A percentile compares a stretch with the other conserved stretches of the same genome.
Conservation (phyloP, 2,329 filamentous ascomycete species). For the Periconia sp. region DNA sequence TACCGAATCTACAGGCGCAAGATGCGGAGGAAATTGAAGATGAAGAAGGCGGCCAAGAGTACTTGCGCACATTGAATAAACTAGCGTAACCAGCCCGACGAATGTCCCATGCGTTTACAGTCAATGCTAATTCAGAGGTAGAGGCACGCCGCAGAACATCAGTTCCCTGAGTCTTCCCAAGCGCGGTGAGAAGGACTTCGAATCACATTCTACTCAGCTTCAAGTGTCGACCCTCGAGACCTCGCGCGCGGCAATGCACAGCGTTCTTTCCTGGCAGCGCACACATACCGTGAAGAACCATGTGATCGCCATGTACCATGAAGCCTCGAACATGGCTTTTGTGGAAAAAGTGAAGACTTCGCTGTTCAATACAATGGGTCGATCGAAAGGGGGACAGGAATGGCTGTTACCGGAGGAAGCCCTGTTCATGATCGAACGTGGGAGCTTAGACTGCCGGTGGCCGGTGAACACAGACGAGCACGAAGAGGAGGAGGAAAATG, state of each 20-base stretch:
- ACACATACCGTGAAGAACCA: conserved; percentile 69
- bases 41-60: conserved; percentile 84
- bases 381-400: conserved; percentile 53
- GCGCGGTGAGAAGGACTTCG: conserved; percentile 96
- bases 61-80: conserved; percentile 65
- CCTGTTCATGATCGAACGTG: conserved; percentile 84
- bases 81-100: conserved; percentile 50
- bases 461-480: conserved; percentile 50
- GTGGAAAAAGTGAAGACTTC: conserved; percentile 72
- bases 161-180: conserved; percentile 68
- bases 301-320: conserved; percentile 73
- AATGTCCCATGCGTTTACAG: background rate
- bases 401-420: conserved; percentile 94
- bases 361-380: conserved; percentile 76
- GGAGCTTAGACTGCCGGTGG: conserved; percentile 86
- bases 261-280: conserved; percentile 76
- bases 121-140: conserved; percentile 1
- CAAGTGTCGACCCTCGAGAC: conserved; percentile 78
- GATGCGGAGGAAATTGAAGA: conserved; percentile 50
- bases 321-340: conserved; percentile 60
- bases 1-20: conserved; percentile 25
- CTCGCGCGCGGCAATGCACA: conserved; percentile 85
- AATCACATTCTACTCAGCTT: conserved; percentile 82
- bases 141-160: conserved; percentile 21
- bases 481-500: conserved; percentile 22